These are phyloP conservation scores for Talaromyces rugulosus DNA, from an alignment of 2,329 filamentous ascomycete species.

Conservation along the genomic window DNA sequence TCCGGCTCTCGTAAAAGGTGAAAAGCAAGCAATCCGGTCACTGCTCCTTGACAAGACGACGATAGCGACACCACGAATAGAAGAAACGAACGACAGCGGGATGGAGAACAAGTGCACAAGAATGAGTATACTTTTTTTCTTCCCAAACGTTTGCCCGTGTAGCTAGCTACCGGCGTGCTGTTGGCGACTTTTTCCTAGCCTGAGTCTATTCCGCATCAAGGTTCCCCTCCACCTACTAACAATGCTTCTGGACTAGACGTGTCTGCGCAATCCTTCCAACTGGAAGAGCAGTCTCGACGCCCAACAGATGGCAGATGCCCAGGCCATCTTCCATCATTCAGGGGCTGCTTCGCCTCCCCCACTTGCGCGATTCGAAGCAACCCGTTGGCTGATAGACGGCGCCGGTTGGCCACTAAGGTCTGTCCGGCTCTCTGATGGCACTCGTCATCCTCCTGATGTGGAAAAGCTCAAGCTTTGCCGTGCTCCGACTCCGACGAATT, in stretches of 20 bases:
- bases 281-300: not conserved
- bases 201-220: slow-evolving; percentile 7
- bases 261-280: not conserved
- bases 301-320: not conserved
- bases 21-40: slow-evolving; percentile 24
- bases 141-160: not conserved
- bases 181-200: slow-evolving; percentile 14
- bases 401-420: slow-evolving; percentile 12
- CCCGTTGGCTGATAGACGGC: slow-evolving; percentile 11
- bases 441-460: not conserved
- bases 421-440: not conserved
- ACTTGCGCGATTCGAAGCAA: slow-evolving; percentile 1
- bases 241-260: not conserved
- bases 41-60: slow-evolving; percentile 20
- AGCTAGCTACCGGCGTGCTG: not conserved
- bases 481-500: not conserved
- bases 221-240: slow-evolving; percentile 9
- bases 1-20: slow-evolving; percentile 26
- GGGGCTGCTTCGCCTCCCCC: slow-evolving; percentile 12
- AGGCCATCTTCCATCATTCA: slow-evolving; percentile 8
- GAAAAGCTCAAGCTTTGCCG: not conserved
- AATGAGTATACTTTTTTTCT: slow-evolving; percentile 12
- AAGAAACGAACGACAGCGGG: slow-evolving; percentile 20
- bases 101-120: slow-evolving; percentile 9
- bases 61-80: slow-evolving; percentile 18